Percentiles rank a stretch among this genome's conserved stretches.
Conservation (phyloP, 2,329 filamentous ascomycete genomes). For the Xylaria sp. region DNA sequence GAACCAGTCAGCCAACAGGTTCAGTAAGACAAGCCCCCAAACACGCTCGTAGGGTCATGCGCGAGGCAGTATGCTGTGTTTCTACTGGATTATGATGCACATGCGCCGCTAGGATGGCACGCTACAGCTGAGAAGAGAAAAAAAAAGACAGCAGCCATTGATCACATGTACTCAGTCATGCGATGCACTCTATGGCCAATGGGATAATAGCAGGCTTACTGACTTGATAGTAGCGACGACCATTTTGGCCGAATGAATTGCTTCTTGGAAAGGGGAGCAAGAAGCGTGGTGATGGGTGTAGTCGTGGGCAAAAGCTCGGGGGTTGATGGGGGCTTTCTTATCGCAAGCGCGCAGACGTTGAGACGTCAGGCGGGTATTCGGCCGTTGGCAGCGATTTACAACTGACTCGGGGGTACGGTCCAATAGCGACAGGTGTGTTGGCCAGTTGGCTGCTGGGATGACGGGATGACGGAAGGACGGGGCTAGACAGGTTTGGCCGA, state of each 20-base stretch:
- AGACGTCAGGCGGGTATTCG: constrained; percentile 44
- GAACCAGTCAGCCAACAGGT: constrained; percentile 36
- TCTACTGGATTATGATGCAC: constrained; percentile 27
- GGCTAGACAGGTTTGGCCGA: constrained; percentile 15
- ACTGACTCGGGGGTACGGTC: constrained; percentile 34
- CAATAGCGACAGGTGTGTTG: constrained; percentile 14
- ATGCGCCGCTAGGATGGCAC: constrained; percentile 29
- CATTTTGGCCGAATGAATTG: constrained; percentile 55
- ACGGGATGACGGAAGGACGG: constrained; percentile 2
- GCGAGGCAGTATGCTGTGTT: constrained; percentile 28
- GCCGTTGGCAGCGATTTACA: constrained; percentile 35
- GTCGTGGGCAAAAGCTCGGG: constrained; percentile 31
- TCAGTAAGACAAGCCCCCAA: constrained; percentile 17
- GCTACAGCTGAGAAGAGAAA: constrained; percentile 5
- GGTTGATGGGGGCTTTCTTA: constrained; percentile 38
- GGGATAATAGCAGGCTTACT: constrained; percentile 47
- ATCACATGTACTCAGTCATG: constrained; percentile 18
- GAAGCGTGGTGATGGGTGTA: constrained; percentile 7
- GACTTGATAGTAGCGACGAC: constrained; percentile 74
- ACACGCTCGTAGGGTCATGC: constrained; percentile 19
- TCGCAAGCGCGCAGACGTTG: constrained; percentile 41
- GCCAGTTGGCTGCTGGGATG: constrained; percentile 25
- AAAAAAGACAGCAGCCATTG: constrained; percentile 11
- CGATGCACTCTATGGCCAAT: constrained; percentile 29
- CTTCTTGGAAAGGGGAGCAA: constrained; percentile 23